Evolutionary conservation across 2,329 filamentous ascomycete genomes (phyloP), one percentile per base, ranked within the genome.

Genomic region (Emericellopsis atlantica): DNA sequence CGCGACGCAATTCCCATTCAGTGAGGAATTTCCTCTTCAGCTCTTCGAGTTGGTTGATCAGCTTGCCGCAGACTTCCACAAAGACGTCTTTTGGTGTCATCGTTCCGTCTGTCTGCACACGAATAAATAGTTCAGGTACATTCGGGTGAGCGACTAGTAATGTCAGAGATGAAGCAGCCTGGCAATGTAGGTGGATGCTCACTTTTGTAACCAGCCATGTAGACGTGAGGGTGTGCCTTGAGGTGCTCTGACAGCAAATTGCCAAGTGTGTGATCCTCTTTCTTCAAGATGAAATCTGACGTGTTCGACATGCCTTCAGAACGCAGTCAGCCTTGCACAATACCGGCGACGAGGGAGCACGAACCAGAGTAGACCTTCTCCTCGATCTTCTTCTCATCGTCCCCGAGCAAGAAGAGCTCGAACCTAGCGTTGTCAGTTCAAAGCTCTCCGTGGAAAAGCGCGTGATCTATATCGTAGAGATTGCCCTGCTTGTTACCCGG

Each of bases 261-360:
- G 52, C 82, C 92, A 22, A 98, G 76, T 1, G 90, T 95, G 65
- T 95, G 90, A 53, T 98, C 92, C 61, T 98, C 92, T 62, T 95
- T 96, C 64, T 87, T 86, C 64, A 98, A 80, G 44, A 86, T 79
- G 67, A 98, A 98, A 62, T 95, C 84, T 9, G 87, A 84, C n/a
- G 85, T 88, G 59, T 95, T 94, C 18, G 90, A 86, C 58, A 94
- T 88, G 55, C 87, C 88, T 57, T n/a, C 11, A 14, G 26, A 12
- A 14, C n/a, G 15, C 10, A 15, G 18, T 39, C 11, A 33, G 29
- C 21, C 5, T 11, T 11, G 32, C 23, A 7, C 10, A 6, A 12
- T n/a, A 14, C 6, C 8, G 4, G 32, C 14, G 21, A 6, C 12
- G 5, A 23, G 16, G 9, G 6, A 4, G 4, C n/a, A 65, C 82